A percentile compares a stretch with the other conserved stretches of the same genome.
Evolutionary conservation across 1,139 yeast species (phyloP).

Genomic region (Yamadazyma aaseri): DNA sequence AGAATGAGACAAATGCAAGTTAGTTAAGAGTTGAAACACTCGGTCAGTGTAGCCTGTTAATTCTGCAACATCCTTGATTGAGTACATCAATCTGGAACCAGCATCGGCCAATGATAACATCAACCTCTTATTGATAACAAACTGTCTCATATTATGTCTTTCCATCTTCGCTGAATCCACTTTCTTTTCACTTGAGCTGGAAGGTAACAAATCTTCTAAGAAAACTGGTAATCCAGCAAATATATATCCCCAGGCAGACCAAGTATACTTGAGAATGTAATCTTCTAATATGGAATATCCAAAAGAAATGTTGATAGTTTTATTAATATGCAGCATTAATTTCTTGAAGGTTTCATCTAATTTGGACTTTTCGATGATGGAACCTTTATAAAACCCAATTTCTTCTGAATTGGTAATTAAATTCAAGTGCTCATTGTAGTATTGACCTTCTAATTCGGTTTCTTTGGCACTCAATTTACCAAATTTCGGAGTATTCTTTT

Average conservation of each 20-base stretch:
- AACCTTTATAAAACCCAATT: slow-evolving; percentile 91
- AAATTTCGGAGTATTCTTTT: slow-evolving; percentile 77
- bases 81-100: slow-evolving; percentile 93
- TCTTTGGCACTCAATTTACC: slow-evolving; percentile 74
- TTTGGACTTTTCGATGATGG: slow-evolving; percentile 73
- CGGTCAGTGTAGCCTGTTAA: slow-evolving; percentile 89
- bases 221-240: slow-evolving; percentile 87
- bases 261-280: slow-evolving; percentile 82
- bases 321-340: slow-evolving; percentile 46
- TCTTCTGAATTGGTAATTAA: slow-evolving; percentile 89
- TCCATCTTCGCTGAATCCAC: slow-evolving; percentile 19
- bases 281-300: slow-evolving; percentile 77
- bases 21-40: slow-evolving; percentile 70
- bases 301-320: slow-evolving; percentile 52
- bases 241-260: slow-evolving; percentile 93
- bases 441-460: slow-evolving; percentile 84
- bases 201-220: slow-evolving; percentile 44
- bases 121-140: slow-evolving; percentile 84
- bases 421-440: slow-evolving; percentile 82
- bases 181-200: slow-evolving; percentile 1
- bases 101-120: slow-evolving; percentile 94
- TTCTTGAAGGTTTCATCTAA: slow-evolving; percentile 57
- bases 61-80: slow-evolving; percentile 89
- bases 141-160: slow-evolving; percentile 75
- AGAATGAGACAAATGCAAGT: slow-evolving; percentile 82